phyloP scores from a whole-genome alignment of 1,139 yeast species.

The Meyerozyma sp. region DNA sequence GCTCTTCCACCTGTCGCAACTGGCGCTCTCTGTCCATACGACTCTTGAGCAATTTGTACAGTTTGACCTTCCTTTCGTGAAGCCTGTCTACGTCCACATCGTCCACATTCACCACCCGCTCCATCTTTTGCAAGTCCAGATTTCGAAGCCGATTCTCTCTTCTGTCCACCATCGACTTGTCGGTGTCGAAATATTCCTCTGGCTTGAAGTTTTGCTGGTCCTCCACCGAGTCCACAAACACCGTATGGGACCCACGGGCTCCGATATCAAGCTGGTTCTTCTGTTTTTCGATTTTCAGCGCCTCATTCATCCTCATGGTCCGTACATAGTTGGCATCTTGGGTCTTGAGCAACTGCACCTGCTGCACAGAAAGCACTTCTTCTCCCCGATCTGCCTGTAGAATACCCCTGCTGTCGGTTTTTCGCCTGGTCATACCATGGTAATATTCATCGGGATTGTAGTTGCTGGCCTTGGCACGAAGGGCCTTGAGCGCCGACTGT shows the following conservation, averaged over 20 bases:
- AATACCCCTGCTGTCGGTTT: constrained; percentile 66
- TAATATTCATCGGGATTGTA: constrained; percentile 96
- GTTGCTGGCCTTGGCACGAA: constrained; percentile 64
- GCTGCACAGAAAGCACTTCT: constrained; percentile 62
- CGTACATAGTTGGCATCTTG: constrained; percentile 86
- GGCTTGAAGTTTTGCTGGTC: constrained; percentile 58
- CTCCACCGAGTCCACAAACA: constrained; percentile 66
- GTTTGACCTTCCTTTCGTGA: constrained; percentile 54
- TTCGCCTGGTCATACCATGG: constrained; percentile 77
- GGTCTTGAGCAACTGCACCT: constrained; percentile 75
- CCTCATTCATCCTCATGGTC: constrained; percentile 67
- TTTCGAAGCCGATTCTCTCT: constrained; percentile 68
- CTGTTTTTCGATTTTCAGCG: constrained; percentile 57
- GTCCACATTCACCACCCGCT: constrained; percentile 20
- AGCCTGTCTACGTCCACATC: constrained; percentile 31
- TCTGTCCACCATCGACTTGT: constrained; percentile 52
- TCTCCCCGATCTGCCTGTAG: constrained; percentile 62
- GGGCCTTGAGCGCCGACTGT: constrained; percentile 74
- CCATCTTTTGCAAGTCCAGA: constrained; percentile 50
- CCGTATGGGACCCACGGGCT: constrained; percentile 70
- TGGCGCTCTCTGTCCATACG: constrained; percentile 65
- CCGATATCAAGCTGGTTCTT: constrained; percentile 50
- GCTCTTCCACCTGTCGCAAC: constrained; percentile 60
- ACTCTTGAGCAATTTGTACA: constrained; percentile 48
- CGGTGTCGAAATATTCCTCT: constrained; percentile 65